Base-by-base conservation (phyloP, 176 grass and related monocot species). In the Thinopyrum elongatum region DNA sequence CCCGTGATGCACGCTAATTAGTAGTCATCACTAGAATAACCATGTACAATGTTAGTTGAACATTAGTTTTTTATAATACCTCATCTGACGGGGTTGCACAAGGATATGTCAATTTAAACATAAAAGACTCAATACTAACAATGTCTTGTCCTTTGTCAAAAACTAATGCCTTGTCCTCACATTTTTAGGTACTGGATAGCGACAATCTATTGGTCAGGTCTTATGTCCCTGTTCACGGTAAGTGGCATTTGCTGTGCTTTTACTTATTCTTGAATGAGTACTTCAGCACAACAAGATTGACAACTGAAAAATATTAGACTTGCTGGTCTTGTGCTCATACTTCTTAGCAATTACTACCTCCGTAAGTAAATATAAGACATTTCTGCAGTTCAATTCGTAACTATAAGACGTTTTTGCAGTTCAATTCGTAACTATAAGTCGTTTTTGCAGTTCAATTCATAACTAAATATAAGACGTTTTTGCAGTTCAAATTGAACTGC, bases 201-300 rank as follows among this genome's bases (percentile, higher is more conserved):
- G 82, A 97, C 90, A 70, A 27, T 57, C 46, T 99, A 97, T 89
- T 99, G 97, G 97, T 99, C 92, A 26, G 66, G 87, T 77, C 88
- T 91, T 64, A 95, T 98, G 93, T 98, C 88, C 17, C 77, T 98
- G 12, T 91, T 98, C 84, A 95, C 93, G 0, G 93, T 98, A 87
- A 90, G 91, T 88, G 17, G 25, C 76, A 34, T 83, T 75, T 86
- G 2, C 3, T n/a, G 38, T 69, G 33, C 9, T 80, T 76, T 49
- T 84, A 61, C 41, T 9, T 35, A 31, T 31, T 31, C 30, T 31
- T 31, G 30, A 31, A 31, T 31, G 30, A 31, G 30, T 31, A 31
- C 30, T 31, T 31, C 30, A 31, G 30, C 30, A 31, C 30, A 31
- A 31, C 30, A 31, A 31, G 30, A 31, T 31, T 31, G 30, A 31